Percentiles rank a stretch among this genome's conserved stretches.
Conservation (phyloP, 306 rosid species). For the cucumber (Cucumis sativus) region DNA sequence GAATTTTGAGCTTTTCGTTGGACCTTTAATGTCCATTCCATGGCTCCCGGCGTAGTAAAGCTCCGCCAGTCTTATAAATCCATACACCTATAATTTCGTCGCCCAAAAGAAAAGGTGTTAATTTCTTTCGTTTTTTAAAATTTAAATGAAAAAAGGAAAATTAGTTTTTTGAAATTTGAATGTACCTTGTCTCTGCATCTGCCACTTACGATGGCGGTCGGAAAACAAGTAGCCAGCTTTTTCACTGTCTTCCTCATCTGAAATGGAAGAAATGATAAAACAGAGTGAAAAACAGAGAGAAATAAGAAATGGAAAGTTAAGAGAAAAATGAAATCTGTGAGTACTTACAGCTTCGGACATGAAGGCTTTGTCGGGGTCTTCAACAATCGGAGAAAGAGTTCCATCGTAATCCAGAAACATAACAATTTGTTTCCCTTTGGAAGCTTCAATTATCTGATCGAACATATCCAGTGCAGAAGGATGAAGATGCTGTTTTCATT, state of each 20-base stretch:
- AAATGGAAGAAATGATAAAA: no score
- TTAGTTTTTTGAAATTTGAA: not conserved
- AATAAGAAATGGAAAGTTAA: not conserved
- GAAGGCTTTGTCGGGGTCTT: constrained; percentile 74
- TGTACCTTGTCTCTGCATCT: constrained; percentile 88
- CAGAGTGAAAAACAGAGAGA: not conserved
- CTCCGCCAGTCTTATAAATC: constrained; percentile 69
- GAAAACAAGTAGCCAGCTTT: constrained; percentile 64
- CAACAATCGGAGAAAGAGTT: constrained; percentile 82
- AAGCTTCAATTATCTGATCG: constrained; percentile 55
- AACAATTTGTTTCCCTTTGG: constrained; percentile 72
- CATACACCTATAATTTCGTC: constrained; percentile 39
- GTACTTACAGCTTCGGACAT: constrained; percentile 65
- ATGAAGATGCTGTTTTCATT: constrained; percentile 37
- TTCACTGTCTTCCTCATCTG: constrained; percentile 93
- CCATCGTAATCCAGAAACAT: constrained; percentile 94
- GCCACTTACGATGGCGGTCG: constrained; percentile 88
- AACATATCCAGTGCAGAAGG: constrained; percentile 91
- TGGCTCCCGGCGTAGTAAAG: constrained; percentile 97
- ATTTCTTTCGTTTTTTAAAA: not conserved
- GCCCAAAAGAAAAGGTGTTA: not conserved
- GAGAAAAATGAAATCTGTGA: not conserved
- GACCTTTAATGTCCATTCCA: constrained; percentile 97
- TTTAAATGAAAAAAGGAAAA: no score
- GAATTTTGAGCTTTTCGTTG: constrained; percentile 56